Evolutionary conservation across 2,329 filamentous ascomycete species (phyloP).

Genomic region (Shiraia sp.): DNA sequence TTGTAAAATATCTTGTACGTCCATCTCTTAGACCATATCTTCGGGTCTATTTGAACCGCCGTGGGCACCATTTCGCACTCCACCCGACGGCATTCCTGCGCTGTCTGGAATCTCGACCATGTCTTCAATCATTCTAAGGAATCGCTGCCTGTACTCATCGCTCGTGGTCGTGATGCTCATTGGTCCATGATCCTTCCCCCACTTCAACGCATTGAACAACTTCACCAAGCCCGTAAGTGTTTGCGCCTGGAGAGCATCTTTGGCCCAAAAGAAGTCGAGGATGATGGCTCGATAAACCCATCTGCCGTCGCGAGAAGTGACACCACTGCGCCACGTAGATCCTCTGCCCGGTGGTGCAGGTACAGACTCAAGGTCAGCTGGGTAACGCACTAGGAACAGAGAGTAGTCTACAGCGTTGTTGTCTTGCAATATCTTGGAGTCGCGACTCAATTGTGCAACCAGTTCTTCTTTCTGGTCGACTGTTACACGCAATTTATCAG

Average conservation of each 20-base stretch:
- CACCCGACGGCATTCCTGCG: conserved; percentile 34
- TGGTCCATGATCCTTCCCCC: conserved; percentile 64
- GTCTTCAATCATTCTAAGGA: conserved; percentile 56
- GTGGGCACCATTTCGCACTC: conserved; percentile 24
- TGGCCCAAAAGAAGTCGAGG: conserved; percentile 79
- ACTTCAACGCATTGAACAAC: conserved; percentile 59
- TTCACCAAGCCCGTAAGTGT: conserved; percentile 68
- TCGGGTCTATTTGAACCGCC: conserved; percentile 5
- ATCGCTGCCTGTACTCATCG: conserved; percentile 66
- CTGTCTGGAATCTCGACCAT: conserved; percentile 43
- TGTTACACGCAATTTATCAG: conserved; percentile 65
- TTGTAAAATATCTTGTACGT: no score
- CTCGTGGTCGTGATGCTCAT: conserved; percentile 77
- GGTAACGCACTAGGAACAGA: conserved; percentile 68
- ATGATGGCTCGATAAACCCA: conserved; percentile 70
- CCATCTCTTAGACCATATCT: no score
- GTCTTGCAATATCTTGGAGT: conserved; percentile 65
- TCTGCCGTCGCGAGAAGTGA: conserved; percentile 64
- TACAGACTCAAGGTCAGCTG: conserved; percentile 41
- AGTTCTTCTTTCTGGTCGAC: conserved; percentile 61
- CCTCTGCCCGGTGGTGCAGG: conserved; percentile 38
- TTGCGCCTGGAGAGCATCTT: conserved; percentile 68
- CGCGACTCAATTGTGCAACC: conserved; percentile 58
- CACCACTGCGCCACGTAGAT: conserved; percentile 63
- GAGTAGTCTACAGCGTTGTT: conserved; percentile 76